phyloP scores from a whole-genome alignment of 495 filamentous ascomycete species.

The Staphylotrichum longicolle region DNA sequence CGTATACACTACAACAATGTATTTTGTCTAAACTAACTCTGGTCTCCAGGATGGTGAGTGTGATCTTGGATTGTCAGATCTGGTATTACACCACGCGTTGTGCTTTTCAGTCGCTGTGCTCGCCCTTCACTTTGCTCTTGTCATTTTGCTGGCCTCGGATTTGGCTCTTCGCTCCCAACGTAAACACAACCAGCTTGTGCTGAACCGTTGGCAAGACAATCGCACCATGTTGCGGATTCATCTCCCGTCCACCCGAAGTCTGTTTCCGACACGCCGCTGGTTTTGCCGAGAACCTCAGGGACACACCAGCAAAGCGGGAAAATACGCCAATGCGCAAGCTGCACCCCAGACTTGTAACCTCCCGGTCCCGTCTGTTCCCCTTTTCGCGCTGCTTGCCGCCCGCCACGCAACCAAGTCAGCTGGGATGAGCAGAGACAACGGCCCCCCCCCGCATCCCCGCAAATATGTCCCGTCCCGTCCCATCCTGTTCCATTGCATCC shows the following conservation, averaged over 20 bases:
- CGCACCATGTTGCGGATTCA: no score
- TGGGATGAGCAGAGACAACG: neutral
- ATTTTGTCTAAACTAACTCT: neutral
- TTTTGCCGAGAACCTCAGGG: no score
- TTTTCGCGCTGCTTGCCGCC: neutral
- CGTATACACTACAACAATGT: constrained; percentile 6
- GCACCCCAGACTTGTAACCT: neutral
- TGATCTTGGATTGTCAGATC: no score
- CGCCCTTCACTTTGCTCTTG: no score
- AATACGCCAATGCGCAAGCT: neutral
- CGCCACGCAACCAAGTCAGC: neutral
- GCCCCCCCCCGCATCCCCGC: neutral
- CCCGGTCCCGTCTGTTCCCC: neutral
- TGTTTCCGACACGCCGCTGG: no score
- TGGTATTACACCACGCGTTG: no score
- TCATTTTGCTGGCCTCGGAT: no score
- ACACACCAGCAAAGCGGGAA: neutral
- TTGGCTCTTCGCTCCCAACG: no score
- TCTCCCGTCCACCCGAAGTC: no score
- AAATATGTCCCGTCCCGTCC: neutral
- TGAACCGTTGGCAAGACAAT: neutral
- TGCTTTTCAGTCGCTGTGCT: no score
- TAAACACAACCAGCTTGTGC: neutral
- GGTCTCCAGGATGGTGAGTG: neutral
- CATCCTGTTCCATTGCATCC: neutral